phyloP scores from a whole-genome alignment of 2,329 filamentous ascomycete species.

The Arthrobotrys entomopaga region DNA sequence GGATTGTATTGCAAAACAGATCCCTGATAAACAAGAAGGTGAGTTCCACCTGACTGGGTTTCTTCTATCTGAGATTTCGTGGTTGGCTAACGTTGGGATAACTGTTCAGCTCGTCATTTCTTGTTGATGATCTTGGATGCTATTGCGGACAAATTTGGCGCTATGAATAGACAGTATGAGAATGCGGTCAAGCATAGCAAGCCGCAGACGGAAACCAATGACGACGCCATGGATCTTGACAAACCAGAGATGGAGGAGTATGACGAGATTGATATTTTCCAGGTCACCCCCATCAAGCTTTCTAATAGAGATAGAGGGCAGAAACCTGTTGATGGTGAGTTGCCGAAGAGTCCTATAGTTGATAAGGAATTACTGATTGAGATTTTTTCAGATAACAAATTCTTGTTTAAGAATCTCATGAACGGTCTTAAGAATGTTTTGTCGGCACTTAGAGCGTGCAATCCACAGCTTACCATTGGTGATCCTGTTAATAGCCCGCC shows the following conservation, averaged over 20 bases:
- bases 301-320: constrained; percentile 87
- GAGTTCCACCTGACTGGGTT: not conserved
- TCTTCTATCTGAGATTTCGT: not conserved
- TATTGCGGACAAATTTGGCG: constrained; percentile 96
- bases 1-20: constrained; percentile 86
- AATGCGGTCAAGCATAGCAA: constrained; percentile 95
- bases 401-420: constrained; percentile 94
- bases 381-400: constrained; percentile 86
- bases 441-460: constrained; percentile 91
- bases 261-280: constrained; percentile 98
- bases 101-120: constrained; percentile 78
- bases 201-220: constrained; percentile 68
- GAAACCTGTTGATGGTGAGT: constrained; percentile 75
- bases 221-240: constrained; percentile 84
- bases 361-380: constrained; percentile 48
- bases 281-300: constrained; percentile 93
- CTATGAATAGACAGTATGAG: constrained; percentile 95
- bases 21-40: constrained; percentile 85
- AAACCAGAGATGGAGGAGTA: constrained; percentile 77
- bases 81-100: constrained; percentile 19
- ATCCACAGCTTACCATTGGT: constrained; percentile 67
- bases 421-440: constrained; percentile 96
- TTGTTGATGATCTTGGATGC: constrained; percentile 97
- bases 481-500: constrained; percentile 79
- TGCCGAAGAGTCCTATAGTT: not conserved